These are phyloP conservation scores for Erythrophleum fordii DNA, from an alignment of 306 rosid genomes.

Conservation along the genomic window DNA sequence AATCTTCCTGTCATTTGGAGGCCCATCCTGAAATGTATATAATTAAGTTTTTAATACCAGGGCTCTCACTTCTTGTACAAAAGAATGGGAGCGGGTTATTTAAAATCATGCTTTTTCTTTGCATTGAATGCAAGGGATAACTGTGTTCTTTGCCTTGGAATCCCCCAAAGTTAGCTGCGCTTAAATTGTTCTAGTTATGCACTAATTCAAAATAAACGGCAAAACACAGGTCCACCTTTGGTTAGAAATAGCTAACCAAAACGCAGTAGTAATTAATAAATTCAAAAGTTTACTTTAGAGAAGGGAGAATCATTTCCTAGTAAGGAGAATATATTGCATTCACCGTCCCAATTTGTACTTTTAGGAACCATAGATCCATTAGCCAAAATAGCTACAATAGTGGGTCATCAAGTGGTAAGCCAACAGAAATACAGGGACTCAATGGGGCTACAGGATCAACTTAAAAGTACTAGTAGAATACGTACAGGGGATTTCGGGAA, in stretches of 20 bases:
- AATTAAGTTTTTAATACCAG: conserved; percentile 17
- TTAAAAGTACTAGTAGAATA: not conserved
- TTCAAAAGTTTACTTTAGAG: conserved; percentile 10
- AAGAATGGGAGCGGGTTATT: not conserved
- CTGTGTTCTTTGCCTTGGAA: not conserved
- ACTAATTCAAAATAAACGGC: not conserved
- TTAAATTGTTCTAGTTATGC: not conserved
- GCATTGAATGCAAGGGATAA: not conserved
- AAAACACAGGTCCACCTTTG: conserved; percentile 24
- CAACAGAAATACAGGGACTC: not conserved
- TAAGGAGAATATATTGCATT: not conserved
- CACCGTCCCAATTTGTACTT: not conserved
- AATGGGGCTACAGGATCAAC: not conserved
- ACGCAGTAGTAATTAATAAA: conserved; percentile 2
- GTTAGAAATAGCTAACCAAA: conserved; percentile 8
- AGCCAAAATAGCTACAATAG: conserved; percentile 22
- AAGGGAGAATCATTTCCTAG: not conserved
- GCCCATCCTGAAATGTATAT: conserved; percentile 66
- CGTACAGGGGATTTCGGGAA: conserved; percentile 89
- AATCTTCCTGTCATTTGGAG: conserved; percentile 85
- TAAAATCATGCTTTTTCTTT: not conserved
- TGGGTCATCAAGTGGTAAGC: not conserved
- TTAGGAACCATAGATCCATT: conserved; percentile 12
- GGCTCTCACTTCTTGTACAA: conserved; percentile 24
- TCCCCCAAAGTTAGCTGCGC: not conserved